Conservation (phyloP, 768 basidiomycete species). For the Mycena chlorophos region DNA sequence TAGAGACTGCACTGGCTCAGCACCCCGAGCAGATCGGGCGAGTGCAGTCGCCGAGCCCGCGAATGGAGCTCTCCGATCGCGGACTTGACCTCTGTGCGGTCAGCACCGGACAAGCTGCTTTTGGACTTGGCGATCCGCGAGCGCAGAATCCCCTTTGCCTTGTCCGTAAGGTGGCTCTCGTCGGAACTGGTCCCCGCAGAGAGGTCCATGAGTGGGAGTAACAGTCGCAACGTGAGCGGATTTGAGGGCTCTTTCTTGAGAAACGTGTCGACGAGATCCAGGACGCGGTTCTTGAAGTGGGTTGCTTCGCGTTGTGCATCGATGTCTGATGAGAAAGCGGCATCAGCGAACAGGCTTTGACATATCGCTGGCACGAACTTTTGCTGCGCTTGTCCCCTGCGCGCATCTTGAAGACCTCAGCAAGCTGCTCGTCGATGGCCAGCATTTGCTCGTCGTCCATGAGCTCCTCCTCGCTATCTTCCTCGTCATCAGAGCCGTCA, state of each 20-base stretch:
- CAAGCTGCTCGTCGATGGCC: conserved; percentile 90
- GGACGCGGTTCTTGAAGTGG: conserved; percentile 93
- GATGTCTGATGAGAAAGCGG: conserved; percentile 41
- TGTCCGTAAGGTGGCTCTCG: conserved; percentile 87
- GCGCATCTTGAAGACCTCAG: conserved; percentile 77
- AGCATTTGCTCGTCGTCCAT: conserved; percentile 99
- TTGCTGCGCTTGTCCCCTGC: conserved; percentile 63
- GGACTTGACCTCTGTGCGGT: conserved; percentile 43
- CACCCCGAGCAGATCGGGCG: conserved; percentile 59
- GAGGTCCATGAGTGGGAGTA: conserved; percentile 78
- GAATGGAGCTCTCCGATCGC: conserved; percentile 66
- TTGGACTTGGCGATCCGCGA: conserved; percentile 74
- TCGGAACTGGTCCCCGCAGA: conserved; percentile 64
- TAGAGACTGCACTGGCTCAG: conserved; percentile 74
- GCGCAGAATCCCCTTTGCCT: conserved; percentile 78
- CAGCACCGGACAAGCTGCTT: conserved; percentile 54
- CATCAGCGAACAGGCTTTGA: background rate
- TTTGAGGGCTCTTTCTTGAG: conserved; percentile 77
- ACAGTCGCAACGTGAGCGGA: conserved; percentile 61
- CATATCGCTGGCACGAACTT: conserved; percentile 44
- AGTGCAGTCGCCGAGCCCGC: conserved; percentile 66
- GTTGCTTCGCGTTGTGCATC: conserved; percentile 85
- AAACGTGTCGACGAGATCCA: conserved; percentile 91
- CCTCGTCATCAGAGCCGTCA: conserved; percentile 53
- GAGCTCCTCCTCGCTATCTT: conserved; percentile 59